Conservation (phyloP, 2,329 filamentous ascomycete species). For the Zymoseptoria ardabiliae region DNA sequence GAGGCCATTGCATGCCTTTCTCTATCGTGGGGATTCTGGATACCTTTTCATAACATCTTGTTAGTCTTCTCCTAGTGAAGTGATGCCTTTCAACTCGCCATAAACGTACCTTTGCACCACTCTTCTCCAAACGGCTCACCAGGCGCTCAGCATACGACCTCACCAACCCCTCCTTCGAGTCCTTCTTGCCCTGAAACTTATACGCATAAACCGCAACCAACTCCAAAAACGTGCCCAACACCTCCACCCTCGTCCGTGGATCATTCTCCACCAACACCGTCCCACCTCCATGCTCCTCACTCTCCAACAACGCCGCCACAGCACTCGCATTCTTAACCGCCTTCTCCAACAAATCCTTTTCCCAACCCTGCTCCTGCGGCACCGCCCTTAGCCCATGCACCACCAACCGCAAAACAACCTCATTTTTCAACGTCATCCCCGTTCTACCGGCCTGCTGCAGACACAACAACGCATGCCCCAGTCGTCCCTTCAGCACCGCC, state of each 20-base stretch:
- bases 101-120: slow-evolving; percentile 7
- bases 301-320: slow-evolving; percentile 36
- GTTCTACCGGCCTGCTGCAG: slow-evolving; percentile 27
- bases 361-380: slow-evolving; percentile 31
- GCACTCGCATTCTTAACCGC: slow-evolving; percentile 34
- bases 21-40: background rate
- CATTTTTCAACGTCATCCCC: slow-evolving; percentile 28
- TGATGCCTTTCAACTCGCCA: background rate
- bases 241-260: slow-evolving; percentile 29
- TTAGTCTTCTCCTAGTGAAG: background rate
- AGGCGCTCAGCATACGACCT: slow-evolving; percentile 34
- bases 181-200: slow-evolving; percentile 27
- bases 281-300: slow-evolving; percentile 31
- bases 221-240: slow-evolving; percentile 38
- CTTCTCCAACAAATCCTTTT: slow-evolving; percentile 30
- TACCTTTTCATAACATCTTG: background rate
- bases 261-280: slow-evolving; percentile 20
- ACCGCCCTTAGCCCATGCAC: slow-evolving; percentile 31
- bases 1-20: slow-evolving; percentile 14
- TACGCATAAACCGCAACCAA: slow-evolving; percentile 36
- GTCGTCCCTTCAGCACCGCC: slow-evolving; percentile 23
- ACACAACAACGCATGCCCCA: slow-evolving; percentile 27
- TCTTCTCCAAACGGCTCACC: slow-evolving; percentile 25
- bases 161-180: slow-evolving; percentile 32
- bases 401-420: slow-evolving; percentile 28